phyloP scores from a whole-genome alignment of 2,329 filamentous ascomycete genomes.

The Talaromyces amestolkiae region DNA sequence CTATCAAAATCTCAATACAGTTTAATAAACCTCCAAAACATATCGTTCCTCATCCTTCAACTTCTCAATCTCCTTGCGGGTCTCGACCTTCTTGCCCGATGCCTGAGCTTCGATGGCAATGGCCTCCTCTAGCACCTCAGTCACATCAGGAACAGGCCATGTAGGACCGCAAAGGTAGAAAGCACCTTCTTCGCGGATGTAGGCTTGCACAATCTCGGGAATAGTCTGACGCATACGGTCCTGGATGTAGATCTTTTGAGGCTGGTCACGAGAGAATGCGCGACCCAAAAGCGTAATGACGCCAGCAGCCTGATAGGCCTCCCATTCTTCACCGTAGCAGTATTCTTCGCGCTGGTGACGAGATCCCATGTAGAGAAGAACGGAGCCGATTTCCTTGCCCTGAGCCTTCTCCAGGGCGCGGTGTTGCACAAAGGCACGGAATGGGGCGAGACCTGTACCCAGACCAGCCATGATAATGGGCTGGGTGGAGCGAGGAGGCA shows the following conservation, averaged over 20 bases:
- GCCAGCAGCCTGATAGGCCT: conserved; percentile 92
- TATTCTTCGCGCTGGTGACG: conserved; percentile 98
- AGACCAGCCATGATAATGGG: conserved; percentile 98
- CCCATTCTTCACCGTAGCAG: conserved; percentile 98
- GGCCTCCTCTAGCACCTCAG: conserved; percentile 87
- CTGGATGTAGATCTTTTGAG: conserved; percentile 99
- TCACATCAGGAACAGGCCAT: conserved; percentile 97
- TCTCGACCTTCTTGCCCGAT: conserved; percentile 73
- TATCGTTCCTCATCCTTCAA: conserved; percentile 94
- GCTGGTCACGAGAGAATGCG: conserved; percentile 95
- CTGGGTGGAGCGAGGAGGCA: conserved; percentile 81
- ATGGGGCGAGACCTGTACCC: conserved; percentile 96
- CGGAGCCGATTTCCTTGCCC: conserved; percentile 88
- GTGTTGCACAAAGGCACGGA: conserved; percentile 98
- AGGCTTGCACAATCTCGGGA: conserved; percentile 76
- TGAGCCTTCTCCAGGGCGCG: conserved; percentile 97
- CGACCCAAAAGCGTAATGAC: conserved; percentile 91
- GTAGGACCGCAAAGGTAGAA: conserved; percentile 98
- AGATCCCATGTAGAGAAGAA: conserved; percentile 93
- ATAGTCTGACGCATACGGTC: conserved; percentile 93
- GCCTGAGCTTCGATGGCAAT: conserved; percentile 71
- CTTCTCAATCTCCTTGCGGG: conserved; percentile 89
- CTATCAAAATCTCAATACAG: not conserved
- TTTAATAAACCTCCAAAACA: conserved; percentile 92
- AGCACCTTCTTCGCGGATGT: conserved; percentile 80